Evolutionary conservation across 176 grass and related monocot species (phyloP), one percentile per base, ranked within the genome.

Genomic region (Musa beccarii): DNA sequence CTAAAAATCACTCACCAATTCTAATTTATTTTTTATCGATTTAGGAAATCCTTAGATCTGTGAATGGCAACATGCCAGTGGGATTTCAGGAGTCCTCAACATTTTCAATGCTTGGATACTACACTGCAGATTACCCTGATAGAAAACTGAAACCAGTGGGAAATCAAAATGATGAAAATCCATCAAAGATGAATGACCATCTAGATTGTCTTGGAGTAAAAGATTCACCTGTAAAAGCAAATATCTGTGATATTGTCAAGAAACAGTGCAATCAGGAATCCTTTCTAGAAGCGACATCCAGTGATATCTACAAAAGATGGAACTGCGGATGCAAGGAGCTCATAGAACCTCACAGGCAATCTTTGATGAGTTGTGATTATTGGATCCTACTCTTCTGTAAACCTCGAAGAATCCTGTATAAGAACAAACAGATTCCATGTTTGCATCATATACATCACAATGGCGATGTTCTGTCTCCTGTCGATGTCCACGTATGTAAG

Each of bases 401-500:
- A 63, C 69, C 59, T 74, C 72, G 74, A 79, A 84, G 69, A 72
- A 82, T 68, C 21, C 78, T 73, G 17, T 71, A 74, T 62, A 53
- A 83, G 69, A 52, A 73, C 51, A 84, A 80, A 78, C 57, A 75
- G 74, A 67, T 91, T 75, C 94, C 88, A 17, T 25, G 74, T 64
- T 75, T 89, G 80, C 72, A 79, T 76, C 84, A 87, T 83, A 74
- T 98, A 53, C 87, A 75, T 87, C 49, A 84, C 70, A 76, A 79
- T 77, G 80, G 66, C 28, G 71, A 82, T 62, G 73, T 85, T 66
- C 69, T 87, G 43, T 79, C 87, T 70, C 82, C 71, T 65, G 79
- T 52, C 70, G 81, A 93, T 91, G 89, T 82, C 77, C 88, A 98
- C 76, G 94, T 98, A 93, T 98, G 90, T 91, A 98, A 98, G 94